Conservation (phyloP, 108 stramenopile species). For the Nitzschia sp. region DNA sequence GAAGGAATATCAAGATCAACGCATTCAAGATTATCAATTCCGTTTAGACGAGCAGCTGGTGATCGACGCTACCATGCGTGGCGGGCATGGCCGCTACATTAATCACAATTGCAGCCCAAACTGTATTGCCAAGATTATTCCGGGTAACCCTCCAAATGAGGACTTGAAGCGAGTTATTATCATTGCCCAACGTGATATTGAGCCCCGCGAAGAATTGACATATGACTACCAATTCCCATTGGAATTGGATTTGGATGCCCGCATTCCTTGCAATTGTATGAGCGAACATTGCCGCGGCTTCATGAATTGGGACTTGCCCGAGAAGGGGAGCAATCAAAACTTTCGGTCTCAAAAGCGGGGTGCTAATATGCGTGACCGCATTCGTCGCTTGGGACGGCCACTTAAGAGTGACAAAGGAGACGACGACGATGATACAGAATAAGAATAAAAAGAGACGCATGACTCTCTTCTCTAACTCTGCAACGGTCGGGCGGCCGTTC, state of each 20-base stretch:
- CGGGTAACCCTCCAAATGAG: conserved; percentile 53
- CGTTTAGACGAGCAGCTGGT: conserved; percentile 83
- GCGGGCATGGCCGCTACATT: conserved; percentile 91
- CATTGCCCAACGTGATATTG: conserved; percentile 84
- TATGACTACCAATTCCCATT: conserved; percentile 97
- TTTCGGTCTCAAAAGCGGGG: conserved; percentile 53
- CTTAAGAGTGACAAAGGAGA: conserved; percentile 39
- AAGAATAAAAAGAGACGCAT: no score
- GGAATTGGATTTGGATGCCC: conserved; percentile 64
- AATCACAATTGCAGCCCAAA: conserved; percentile 98
- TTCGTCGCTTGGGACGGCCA: conserved; percentile 53
- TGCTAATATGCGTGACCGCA: conserved; percentile 64
- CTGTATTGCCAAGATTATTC: conserved; percentile 86
- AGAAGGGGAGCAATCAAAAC: conserved; percentile 54
- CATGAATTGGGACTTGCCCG: conserved; percentile 89
- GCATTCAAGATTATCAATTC: conserved; percentile 95
- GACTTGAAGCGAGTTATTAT: conserved; percentile 87
- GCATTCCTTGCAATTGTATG: conserved; percentile 82
- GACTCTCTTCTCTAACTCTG: no score
- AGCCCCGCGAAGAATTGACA: conserved; percentile 91
- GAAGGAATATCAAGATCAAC: conserved; percentile 78
- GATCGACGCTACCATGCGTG: conserved; percentile 93
- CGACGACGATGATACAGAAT: neutral
- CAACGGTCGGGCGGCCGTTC: no score
- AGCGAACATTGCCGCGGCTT: conserved; percentile 74